Percentiles rank a stretch among this genome's conserved stretches.
Conservation (phyloP, 2,329 filamentous ascomycete genomes). For the Magnaporthiopsis rhizophila region DNA sequence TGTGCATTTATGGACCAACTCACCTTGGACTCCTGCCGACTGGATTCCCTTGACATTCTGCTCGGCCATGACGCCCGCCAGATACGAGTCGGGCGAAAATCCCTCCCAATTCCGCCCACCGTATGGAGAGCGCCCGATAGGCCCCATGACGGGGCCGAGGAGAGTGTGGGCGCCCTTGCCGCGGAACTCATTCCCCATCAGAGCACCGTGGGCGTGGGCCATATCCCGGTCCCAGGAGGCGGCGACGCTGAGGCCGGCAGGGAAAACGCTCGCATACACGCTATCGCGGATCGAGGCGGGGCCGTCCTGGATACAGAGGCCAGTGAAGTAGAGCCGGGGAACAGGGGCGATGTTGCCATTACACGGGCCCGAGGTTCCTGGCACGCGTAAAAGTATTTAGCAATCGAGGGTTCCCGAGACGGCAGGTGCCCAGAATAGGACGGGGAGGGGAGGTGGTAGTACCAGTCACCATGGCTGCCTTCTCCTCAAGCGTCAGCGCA, state of each 20-base stretch:
- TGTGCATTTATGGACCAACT: too few relatives aligned
- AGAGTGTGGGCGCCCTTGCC: slow-evolving; percentile 68
- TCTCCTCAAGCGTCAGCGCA: slow-evolving; percentile 61
- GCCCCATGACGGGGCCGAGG: slow-evolving; percentile 52
- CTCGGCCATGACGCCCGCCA: slow-evolving; percentile 56
- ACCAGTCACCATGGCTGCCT: slow-evolving; percentile 69
- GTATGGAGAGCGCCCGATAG: slow-evolving; percentile 55
- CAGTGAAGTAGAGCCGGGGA: slow-evolving; percentile 46
- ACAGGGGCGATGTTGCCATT: slow-evolving; percentile 34
- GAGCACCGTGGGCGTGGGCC: slow-evolving; percentile 56
- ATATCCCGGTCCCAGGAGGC: slow-evolving; percentile 64
- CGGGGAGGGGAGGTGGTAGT: slow-evolving; percentile 21
- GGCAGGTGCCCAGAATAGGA: neutral
- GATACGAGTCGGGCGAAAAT: slow-evolving; percentile 56
- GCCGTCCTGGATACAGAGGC: slow-evolving; percentile 63
- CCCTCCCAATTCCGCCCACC: slow-evolving; percentile 57
- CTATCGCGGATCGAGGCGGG: slow-evolving; percentile 31
- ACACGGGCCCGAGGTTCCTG: slow-evolving; percentile 29
- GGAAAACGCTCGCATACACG: slow-evolving; percentile 62
- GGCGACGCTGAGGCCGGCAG: slow-evolving; percentile 62
- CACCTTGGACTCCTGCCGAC: slow-evolving; percentile 14
- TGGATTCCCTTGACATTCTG: slow-evolving; percentile 63
- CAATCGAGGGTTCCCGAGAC: too few relatives aligned
- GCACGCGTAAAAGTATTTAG: too few relatives aligned
- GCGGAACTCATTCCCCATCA: slow-evolving; percentile 64